Conservation (phyloP, 306 rosid genomes). For the Dalbergia cultrata region DNA sequence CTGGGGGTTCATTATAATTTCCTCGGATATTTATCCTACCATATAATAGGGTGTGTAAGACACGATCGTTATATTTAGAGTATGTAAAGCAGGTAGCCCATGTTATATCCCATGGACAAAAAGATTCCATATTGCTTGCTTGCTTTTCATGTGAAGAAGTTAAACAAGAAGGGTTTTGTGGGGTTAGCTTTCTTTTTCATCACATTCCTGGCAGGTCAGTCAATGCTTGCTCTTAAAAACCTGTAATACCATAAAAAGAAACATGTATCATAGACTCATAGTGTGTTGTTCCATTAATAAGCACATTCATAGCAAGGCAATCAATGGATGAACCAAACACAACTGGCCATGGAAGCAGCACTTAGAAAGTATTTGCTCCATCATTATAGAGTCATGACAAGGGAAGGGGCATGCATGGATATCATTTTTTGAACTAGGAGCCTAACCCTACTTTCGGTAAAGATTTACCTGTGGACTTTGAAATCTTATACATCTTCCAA, state of each 20-base stretch:
- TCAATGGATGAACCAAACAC: constrained; percentile 3
- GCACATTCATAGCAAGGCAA: neutral
- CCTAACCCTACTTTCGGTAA: neutral
- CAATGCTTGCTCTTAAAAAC: constrained; percentile 42
- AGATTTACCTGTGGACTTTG: constrained; percentile 9
- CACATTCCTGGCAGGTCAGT: constrained; percentile 57
- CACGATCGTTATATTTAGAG: no score
- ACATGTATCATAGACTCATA: constrained; percentile 31
- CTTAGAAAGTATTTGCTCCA: neutral
- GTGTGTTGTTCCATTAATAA: constrained; percentile 14
- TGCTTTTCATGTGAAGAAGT: neutral
- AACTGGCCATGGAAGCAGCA: neutral
- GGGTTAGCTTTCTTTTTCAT: constrained; percentile 56
- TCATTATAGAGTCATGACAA: neutral
- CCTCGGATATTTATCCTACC: no score
- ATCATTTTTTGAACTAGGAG: neutral
- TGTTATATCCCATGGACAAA: constrained; percentile 5
- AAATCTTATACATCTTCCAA: constrained; percentile 32
- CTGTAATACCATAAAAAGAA: constrained; percentile 24
- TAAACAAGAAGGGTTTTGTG: neutral
- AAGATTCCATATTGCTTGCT: neutral
- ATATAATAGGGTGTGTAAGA: no score
- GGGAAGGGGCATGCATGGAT: neutral
- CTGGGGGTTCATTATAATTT: no score
- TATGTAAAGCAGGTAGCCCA: neutral